Conservation (phyloP, 2,329 filamentous ascomycete genomes). For the Remersonia thermophila region DNA sequence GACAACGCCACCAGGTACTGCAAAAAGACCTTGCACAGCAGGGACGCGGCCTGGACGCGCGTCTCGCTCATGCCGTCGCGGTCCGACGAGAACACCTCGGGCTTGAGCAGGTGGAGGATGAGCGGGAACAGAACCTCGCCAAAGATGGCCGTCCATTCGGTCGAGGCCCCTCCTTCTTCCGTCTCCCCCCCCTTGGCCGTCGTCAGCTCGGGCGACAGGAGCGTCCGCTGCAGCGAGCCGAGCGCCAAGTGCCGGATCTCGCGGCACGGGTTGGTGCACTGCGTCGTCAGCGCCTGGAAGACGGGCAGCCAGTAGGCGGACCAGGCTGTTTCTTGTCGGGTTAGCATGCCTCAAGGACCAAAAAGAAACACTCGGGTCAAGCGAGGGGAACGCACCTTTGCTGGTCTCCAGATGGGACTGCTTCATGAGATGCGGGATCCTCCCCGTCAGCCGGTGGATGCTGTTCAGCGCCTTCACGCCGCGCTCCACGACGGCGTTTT, state of each 20-base stretch:
- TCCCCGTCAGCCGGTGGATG: constrained; percentile 68
- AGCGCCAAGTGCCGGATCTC: constrained; percentile 87
- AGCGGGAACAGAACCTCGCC: constrained; percentile 86
- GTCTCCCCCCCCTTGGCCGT: constrained; percentile 42
- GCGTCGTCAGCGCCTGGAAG: constrained; percentile 73
- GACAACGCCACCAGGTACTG: constrained; percentile 81
- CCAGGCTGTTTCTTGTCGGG: constrained; percentile 58
- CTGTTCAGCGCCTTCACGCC: constrained; percentile 71
- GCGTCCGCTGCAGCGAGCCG: constrained; percentile 68
- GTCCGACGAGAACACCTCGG: constrained; percentile 87
- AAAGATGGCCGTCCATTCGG: constrained; percentile 79
- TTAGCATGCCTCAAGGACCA: no score
- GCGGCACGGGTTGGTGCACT: constrained; percentile 89
- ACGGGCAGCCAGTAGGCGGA: constrained; percentile 96
- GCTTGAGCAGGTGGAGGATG: constrained; percentile 76
- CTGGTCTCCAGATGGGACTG: constrained; percentile 83
- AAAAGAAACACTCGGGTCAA: no score
- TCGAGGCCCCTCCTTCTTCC: constrained; percentile 29
- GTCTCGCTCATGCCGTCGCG: constrained; percentile 92
- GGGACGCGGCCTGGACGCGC: constrained; percentile 75
- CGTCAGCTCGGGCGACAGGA: constrained; percentile 74
- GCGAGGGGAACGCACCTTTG: constrained; percentile 52
- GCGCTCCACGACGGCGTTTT: constrained; percentile 60
- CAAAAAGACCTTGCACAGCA: constrained; percentile 90
- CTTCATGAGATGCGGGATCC: constrained; percentile 77